Base-by-base conservation (phyloP, 2,329 filamentous ascomycete species). In the Paracorniculantispora psalliotae region DNA sequence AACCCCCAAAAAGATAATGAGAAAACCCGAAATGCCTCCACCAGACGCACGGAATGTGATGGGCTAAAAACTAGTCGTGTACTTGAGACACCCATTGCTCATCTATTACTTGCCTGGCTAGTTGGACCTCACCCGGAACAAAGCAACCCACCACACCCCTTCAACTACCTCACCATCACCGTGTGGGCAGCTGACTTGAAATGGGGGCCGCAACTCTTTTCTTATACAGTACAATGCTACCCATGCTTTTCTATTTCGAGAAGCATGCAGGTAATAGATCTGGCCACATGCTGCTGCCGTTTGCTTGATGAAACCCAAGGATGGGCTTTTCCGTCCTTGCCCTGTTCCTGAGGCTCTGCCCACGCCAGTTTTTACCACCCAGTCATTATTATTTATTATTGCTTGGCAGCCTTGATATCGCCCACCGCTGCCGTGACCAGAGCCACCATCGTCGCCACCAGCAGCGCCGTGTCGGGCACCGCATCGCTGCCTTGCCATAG, bases 31-130 rank as follows among this genome's bases (percentile, higher is more conserved):
- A 53, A 33, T 21, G 17, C 49, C 33, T 12, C 9, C 23, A 35
- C 35, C 30, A 41, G 4, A 5, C 35, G 4, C 37, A 39, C 35
- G 37, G 25, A 53, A 53, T 51, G 48, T 13, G 4, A 17, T 26
- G n/a, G 37, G 33, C 46, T 44, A 12, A 37, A 19, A 47, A 57
- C n/a, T 39, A 50, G 44, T 57, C 33, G n/a, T 49, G 46, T 47
- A 50, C 13, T 57, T 50, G 46, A 49, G 46, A 50, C 54, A 57
- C 26, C 37, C 25, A 28, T 15, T 7, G 37, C 35, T 12, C 50
- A 30, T 37, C 37, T 30, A 53, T 21, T n/a, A 15, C 7, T 23
- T 25, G 23, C 43, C 9, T 25, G 5, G 41, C 19, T 21, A 15
- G 21, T 26, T 15, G 4, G 10, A 3, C 33, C 17, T 3, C 12